Evolutionary conservation across 2,329 filamentous ascomycete species (phyloP), one percentile per base, ranked within the genome.

Genomic region (Emergomyces orientalis): DNA sequence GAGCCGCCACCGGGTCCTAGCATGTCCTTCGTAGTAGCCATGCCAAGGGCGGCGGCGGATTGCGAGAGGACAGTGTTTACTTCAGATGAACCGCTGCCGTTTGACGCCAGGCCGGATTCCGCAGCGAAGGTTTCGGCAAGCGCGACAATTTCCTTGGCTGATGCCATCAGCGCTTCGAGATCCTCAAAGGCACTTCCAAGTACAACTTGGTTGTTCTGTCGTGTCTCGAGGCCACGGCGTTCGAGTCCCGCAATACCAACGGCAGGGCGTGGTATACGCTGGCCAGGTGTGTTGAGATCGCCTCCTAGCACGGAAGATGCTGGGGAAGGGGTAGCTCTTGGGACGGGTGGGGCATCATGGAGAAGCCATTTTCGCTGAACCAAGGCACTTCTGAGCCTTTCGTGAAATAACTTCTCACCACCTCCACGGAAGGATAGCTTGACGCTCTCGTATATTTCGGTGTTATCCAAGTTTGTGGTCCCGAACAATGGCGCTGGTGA

Each of bases 131-230:
- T 86, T 75, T 97, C 93, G 0, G 94, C 94, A 51, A 99, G 86
- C 5, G 91, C 91, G 59, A 97, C 88, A 58, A 99, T 91, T 72
- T 99, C 91, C 73, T 97, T 97, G 5, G 94, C 94, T 3, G 93
- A 97, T 2, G 92, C 91, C 93, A 97, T 99, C 45, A 99, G 81
- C 3, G 94, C 92, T 73, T 97, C 93, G 0, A 99, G 83, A 71
- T 99, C 94, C 73, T 97, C 93, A 70, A 99, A 99, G 0, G 94
- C 92, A 67, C 85, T 91, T 32, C 93, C 93, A 67, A 99, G 96
- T 59, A 97, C 87, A 11, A 91, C 78, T 74, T 97, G 91, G 69
- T 97, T 97, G 74, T 96, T 96, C 77, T 90, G 93, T 63, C 91
- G 88, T 71, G 91, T 85, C 69, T 92, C 90, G 6, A 93, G 77